A percentile compares a stretch with the other conserved stretches of the same genome.
These are phyloP conservation scores for Colletotrichum scovillei DNA, from an alignment of 2,329 filamentous ascomycete genomes.

Conservation along the genomic window DNA sequence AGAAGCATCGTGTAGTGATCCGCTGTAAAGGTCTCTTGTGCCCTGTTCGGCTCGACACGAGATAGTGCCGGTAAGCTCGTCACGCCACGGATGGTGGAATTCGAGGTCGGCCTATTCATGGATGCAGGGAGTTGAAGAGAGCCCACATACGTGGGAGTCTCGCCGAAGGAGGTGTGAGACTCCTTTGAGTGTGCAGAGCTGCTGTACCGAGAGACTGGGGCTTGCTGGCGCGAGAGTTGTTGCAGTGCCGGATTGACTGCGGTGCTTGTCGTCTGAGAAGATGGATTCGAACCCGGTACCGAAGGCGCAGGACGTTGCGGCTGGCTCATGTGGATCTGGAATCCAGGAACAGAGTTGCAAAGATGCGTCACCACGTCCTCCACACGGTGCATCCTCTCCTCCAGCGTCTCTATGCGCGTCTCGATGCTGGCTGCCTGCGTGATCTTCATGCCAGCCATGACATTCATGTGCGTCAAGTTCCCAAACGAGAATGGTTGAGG, in stretches of 20 bases:
- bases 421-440: constrained; percentile 66
- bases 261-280: constrained; percentile 40
- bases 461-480: constrained; percentile 55
- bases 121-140: constrained; percentile 50
- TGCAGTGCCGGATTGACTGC: constrained; percentile 46
- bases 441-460: constrained; percentile 67
- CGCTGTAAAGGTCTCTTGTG: constrained; percentile 44
- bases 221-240: constrained; percentile 40
- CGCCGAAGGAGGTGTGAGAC: constrained; percentile 57
- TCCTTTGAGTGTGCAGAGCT: constrained; percentile 54
- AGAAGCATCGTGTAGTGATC: constrained; percentile 64
- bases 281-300: constrained; percentile 39
- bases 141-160: constrained; percentile 57
- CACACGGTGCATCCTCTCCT: constrained; percentile 62
- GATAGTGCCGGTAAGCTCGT: constrained; percentile 56
- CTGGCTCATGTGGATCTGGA: constrained; percentile 46
- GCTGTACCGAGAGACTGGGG: constrained; percentile 44
- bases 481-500: constrained; percentile 68
- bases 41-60: constrained; percentile 42
- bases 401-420: constrained; percentile 62
- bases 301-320: constrained; percentile 42
- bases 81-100: constrained; percentile 59
- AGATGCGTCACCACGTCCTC: constrained; percentile 65
- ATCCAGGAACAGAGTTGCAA: constrained; percentile 57
- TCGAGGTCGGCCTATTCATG: constrained; percentile 53